These are phyloP conservation scores for Acorus calamus DNA, from an alignment of 106 monocot species.

Conservation along the genomic window DNA sequence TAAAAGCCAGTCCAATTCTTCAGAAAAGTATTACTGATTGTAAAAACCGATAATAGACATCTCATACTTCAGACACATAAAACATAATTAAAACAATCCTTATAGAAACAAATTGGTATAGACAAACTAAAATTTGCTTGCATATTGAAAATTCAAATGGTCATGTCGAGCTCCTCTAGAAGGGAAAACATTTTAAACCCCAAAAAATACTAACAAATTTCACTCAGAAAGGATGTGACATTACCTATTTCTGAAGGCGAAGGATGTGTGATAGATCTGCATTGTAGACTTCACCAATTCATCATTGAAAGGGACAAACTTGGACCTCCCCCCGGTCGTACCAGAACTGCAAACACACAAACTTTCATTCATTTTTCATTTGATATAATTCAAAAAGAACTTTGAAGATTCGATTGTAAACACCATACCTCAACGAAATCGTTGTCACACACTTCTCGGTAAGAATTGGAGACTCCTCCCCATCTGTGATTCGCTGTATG, in stretches of 20 bases:
- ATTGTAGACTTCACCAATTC: slow-evolving; percentile 10
- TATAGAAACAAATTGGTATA: no score
- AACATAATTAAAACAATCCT: no score
- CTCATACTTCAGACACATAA: no score
- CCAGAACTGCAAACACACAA: slow-evolving; percentile 8
- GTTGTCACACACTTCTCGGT: slow-evolving; percentile 5
- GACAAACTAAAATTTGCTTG: background rate
- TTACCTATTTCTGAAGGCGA: slow-evolving; percentile 15
- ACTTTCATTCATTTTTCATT: background rate
- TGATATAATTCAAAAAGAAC: background rate
- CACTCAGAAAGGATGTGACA: background rate
- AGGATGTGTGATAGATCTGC: slow-evolving; percentile 13
- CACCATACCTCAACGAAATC: background rate
- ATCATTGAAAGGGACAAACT: slow-evolving; percentile 15
- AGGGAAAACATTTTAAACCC: background rate
- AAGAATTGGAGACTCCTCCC: slow-evolving; percentile 1
- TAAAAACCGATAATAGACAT: no score
- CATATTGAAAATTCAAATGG: background rate
- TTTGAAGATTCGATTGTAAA: background rate
- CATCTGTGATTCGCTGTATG: slow-evolving; percentile 6
- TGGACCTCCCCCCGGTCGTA: slow-evolving; percentile 9
- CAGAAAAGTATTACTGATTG: no score
- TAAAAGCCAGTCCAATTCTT: no score
- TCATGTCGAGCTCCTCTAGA: background rate
- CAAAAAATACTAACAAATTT: background rate